These are phyloP conservation scores for Gnomoniopsis smithogilvyi DNA, from an alignment of 2,329 filamentous ascomycete species.

Conservation along the genomic window DNA sequence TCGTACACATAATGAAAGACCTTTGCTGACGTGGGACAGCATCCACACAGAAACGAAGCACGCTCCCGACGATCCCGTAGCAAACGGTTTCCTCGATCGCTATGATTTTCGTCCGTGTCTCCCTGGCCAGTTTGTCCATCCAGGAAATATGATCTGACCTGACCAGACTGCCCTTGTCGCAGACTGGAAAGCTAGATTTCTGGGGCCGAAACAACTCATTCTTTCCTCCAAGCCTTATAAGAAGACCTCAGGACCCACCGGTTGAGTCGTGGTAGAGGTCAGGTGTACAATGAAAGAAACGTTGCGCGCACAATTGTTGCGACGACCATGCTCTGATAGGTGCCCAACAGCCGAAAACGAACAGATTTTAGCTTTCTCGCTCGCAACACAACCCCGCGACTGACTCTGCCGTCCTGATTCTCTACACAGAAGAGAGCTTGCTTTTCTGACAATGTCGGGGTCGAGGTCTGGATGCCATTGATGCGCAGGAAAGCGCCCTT, in stretches of 20 bases:
- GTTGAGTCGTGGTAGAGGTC: no score
- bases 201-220: no score
- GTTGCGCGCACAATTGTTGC: neutral
- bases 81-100: neutral
- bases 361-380: neutral
- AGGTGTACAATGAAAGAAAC: neutral
- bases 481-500: neutral
- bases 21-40: neutral
- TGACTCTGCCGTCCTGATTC: neutral
- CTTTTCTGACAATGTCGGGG: neutral
- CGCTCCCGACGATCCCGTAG: neutral
- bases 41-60: neutral
- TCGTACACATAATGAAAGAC: neutral
- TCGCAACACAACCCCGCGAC: neutral
- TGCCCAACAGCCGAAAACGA: neutral
- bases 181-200: no score
- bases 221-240: no score
- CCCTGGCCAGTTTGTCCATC: neutral
- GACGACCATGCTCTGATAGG: neutral
- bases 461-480: neutral
- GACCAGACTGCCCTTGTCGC: no score
- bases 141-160: neutral
- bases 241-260: no score
- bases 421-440: neutral
- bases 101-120: neutral